Base-by-base conservation (phyloP, 371 early-diverging fungal genomes). In the Smittium mucronatum region DNA sequence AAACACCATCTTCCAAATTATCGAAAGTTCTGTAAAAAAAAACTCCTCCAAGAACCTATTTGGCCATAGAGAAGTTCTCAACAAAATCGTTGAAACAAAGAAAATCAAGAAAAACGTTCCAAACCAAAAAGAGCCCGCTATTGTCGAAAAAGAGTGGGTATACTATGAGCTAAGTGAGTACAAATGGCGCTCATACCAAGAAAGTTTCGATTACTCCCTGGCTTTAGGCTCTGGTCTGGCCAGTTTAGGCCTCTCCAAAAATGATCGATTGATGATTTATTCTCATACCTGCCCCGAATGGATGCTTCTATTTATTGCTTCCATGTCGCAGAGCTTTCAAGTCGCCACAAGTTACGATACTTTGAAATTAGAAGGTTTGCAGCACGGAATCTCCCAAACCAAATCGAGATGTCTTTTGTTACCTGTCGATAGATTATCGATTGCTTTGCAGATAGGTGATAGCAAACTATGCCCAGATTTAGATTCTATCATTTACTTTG, bases 341-440 rank as follows among this genome's bases (percentile, higher is more conserved):
- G 85, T 92, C 69, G 87, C 89, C 32, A 94, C 94, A 8, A 91
- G 90, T 26, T 93, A 92, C 75, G 91, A 90, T 73, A 89, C 91
- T 36, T 89, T 93, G 80, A 90, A 91, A 34, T 85, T 87, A 29
- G 89, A 89, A 26, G 87, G 89, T 16, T 84, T 94, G 36, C 75
- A 76, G 33, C 83, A 82, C 47, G 86, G 86, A 47, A 70, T 88
- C 34, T 87, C 88, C 71, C 91, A 94, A 77, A 81, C 90, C 25
- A 89, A 86, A 72, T 87, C 89, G 35, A 76, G 80, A 29, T 82
- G 86, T 33, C 79, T 92, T 66, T 91, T 88, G 76, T 88, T 90
- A 67, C 84, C 87, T 67, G 87, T 85, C 26, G 91, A 91, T 60
- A 82, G 89, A 47, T 80, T 96, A 67, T 80, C 83, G 32, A 84